Evolutionary conservation across 2,329 filamentous ascomycete species (phyloP), one percentile per base, ranked within the genome.

Genomic region (Amauroascus niger): DNA sequence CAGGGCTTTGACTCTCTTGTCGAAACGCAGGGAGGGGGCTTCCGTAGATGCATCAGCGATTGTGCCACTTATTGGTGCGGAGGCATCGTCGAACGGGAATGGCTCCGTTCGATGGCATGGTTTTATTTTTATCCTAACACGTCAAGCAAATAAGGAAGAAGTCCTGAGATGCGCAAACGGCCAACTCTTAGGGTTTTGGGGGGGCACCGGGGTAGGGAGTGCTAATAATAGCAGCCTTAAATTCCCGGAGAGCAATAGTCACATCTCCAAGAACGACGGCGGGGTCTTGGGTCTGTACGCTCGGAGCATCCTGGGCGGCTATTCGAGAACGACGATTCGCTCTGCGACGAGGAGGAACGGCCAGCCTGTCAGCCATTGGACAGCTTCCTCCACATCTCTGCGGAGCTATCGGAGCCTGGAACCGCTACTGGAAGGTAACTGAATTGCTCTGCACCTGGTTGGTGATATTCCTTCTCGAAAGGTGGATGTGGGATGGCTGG

Each of bases 121-220:
- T 51, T n/a, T 44, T 51, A 51, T 51, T 51, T 51, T 51, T 51
- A 43, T 50, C 48, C 37, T 26, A 9, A 41, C 48, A 50, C 48
- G 48, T 50, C 14, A 37, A 50, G 48, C 48, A 20, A 41, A n/a
- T n/a, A n/a, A 43, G n/a, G 24, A 6, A 24, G 2, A 22, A 18
- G 40, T 13, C 18, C 18, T 20, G 6, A 7, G n/a, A 14, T 26
- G 18, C 7, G 37, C 37, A 18, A n/a, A n/a, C n/a, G n/a, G n/a
- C n/a, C n/a, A n/a, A n/a, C n/a, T n/a, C n/a, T 8, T n/a, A 14
- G 3, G 20, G 16, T 11, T 35, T 35, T 47, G 33, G 14, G 32
- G 45, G 45, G 14, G 18, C 8, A n/a, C 6, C 24, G 24, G 6
- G 4, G 26, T 30, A 14, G 14, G 4, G 35, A 9, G 30, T 48